phyloP scores from a whole-genome alignment of 495 filamentous ascomycete species.

The Xylaria cubensis region DNA sequence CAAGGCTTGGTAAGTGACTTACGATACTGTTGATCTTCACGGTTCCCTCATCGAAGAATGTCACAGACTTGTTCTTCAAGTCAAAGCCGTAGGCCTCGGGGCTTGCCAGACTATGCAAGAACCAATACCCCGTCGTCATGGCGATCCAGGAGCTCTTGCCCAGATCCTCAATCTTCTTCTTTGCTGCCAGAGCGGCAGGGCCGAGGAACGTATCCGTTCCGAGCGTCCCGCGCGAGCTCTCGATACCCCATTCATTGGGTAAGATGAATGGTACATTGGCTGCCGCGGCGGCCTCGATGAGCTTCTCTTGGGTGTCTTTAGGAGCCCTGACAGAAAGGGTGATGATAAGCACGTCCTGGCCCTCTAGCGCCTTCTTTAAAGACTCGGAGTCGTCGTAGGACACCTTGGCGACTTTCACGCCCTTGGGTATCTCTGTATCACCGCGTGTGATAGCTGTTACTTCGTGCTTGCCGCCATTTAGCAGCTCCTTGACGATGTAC shows the following conservation, averaged over 20 bases:
- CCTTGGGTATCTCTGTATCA: constrained; percentile 44
- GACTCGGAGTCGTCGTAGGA: constrained; percentile 52
- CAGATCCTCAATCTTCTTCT: constrained; percentile 46
- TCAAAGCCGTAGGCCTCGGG: constrained; percentile 40
- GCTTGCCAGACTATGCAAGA: constrained; percentile 45
- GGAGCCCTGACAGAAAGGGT: constrained; percentile 50
- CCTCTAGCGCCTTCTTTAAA: constrained; percentile 51
- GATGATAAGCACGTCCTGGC: constrained; percentile 64
- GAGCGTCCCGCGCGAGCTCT: constrained; percentile 37
- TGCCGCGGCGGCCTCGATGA: constrained; percentile 65
- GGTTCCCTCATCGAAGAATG: constrained; percentile 44
- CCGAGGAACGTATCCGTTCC: constrained; percentile 30
- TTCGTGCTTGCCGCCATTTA: constrained; percentile 59
- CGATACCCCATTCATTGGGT: constrained; percentile 63
- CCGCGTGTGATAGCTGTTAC: constrained; percentile 62
- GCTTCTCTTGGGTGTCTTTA: constrained; percentile 31
- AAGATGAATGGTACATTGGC: constrained; percentile 66
- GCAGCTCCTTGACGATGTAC: constrained; percentile 57
- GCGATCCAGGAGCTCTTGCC: constrained; percentile 59
- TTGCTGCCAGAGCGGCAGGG: not conserved
- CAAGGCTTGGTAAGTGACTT: constrained; percentile 9
- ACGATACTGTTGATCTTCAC: constrained; percentile 43
- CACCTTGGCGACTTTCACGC: constrained; percentile 49
- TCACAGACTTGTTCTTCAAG: constrained; percentile 38
- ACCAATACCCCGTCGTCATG: constrained; percentile 53